Evolutionary conservation across 75 land plant species (phyloP), one percentile per base, ranked within the genome.

Genomic region (Selaginella moellendorffii): DNA sequence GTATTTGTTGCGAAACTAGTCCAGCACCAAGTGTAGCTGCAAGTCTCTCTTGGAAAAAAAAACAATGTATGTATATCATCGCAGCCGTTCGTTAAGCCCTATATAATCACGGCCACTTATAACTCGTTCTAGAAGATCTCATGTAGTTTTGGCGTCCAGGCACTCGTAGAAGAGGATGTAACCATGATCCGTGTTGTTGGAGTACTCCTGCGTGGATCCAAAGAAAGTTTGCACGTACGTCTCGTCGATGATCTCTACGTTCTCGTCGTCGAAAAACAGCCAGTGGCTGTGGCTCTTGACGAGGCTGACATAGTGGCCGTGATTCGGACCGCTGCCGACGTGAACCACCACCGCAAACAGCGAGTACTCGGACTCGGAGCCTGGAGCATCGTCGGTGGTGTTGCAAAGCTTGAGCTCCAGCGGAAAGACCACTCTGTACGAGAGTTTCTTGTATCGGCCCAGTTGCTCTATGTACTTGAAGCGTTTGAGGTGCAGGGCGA

Each of bases 261-360:
- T 88, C 60, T 91, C 97, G 24, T 91, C 97, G 66, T 91, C 97
- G 68, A 91, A 91, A 60, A 77, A 83, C 23, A 91, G 78, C 97
- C 97, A 91, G 29, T 91, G 97, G 74, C 88, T 91, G 58, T 88
- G 95, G 76, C 97, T 91, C 66, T 91, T 91, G 46, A 91, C 97
- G 24, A 88, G 80, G 63, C 97, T 85, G 29, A 91, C 79, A 68
- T 91, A 91, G 67, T 91, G 97, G 14, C 97, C 97, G 62, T 91
- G 97, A 77, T 91, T 91, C 12, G 97, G 97, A 28, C 97, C 95
- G 58, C 85, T 84, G 9, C 97, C 97, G 0, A 91, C 95, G 66
- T 91, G 97, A 42, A 91, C 97, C 36, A 91, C 97, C 1, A 91
- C 95, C 24, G 97, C 95, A 72, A 85, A 88, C 18, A 91, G 71